A percentile compares a stretch with the other conserved stretches of the same genome.
phyloP scores from a whole-genome alignment of 352 stramenopile species.

The Pythium myriotylum region DNA sequence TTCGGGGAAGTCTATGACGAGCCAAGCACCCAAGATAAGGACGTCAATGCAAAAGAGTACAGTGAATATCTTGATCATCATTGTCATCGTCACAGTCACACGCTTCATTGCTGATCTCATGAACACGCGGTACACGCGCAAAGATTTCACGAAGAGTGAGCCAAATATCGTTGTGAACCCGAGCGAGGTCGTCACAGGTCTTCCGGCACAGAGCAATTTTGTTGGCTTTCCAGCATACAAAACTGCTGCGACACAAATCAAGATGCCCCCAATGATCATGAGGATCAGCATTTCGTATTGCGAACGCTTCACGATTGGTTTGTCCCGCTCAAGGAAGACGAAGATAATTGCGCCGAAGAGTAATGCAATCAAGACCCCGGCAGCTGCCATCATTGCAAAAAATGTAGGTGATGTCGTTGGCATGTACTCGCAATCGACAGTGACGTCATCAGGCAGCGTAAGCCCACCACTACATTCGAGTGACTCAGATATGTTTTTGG shows the following conservation, averaged over 20 bases:
- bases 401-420: conserved; percentile 21
- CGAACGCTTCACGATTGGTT: conserved; percentile 41
- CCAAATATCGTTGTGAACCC: conserved; percentile 40
- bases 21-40: conserved; percentile 34
- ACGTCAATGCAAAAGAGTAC: conserved; percentile 27
- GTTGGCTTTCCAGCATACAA: conserved; percentile 30
- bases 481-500: conserved; percentile 24
- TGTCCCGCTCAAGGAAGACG: conserved; percentile 32
- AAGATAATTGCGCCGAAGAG: conserved; percentile 22
- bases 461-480: conserved; percentile 40
- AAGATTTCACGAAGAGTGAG: conserved; percentile 36
- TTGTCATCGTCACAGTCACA: conserved; percentile 18
- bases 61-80: conserved; percentile 27
- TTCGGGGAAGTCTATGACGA: conserved; percentile 28
- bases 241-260: conserved; percentile 28
- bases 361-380: conserved; percentile 24
- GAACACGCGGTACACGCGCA: conserved; percentile 47
- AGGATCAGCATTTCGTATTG: conserved; percentile 40
- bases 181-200: conserved; percentile 25
- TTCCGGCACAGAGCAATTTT: conserved; percentile 19
- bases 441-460: conserved; percentile 24
- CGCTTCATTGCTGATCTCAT: conserved; percentile 32
- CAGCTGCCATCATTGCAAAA: conserved; percentile 20
- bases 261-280: conserved; percentile 34
- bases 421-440: conserved; percentile 42